Percentiles rank a stretch among this genome's conserved stretches.
Evolutionary conservation across 2,329 filamentous ascomycete genomes (phyloP).

Genomic region (Trichoderma sp.): DNA sequence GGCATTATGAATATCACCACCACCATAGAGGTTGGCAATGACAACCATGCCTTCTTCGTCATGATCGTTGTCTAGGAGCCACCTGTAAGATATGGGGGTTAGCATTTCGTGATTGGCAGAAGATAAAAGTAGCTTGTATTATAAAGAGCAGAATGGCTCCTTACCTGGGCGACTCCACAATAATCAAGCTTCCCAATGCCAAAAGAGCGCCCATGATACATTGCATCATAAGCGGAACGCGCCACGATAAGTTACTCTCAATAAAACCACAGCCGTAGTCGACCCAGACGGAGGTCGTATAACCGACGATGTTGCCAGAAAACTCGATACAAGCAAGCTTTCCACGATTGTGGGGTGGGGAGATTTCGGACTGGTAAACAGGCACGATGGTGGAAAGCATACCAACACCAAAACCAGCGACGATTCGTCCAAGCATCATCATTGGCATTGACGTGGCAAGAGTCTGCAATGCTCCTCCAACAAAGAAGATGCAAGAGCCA

Average conservation of each 20-base stretch:
- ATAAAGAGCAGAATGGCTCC: constrained; percentile 20
- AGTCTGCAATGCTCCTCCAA: constrained; percentile 82
- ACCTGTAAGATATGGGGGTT: constrained; percentile 51
- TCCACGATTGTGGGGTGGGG: constrained; percentile 91
- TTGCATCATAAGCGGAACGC: constrained; percentile 85
- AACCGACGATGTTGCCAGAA: constrained; percentile 93
- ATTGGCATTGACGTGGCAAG: constrained; percentile 80
- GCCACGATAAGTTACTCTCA: constrained; percentile 81
- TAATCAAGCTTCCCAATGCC: constrained; percentile 81
- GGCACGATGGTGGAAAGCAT: constrained; percentile 89
- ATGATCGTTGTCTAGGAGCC: constrained; percentile 95
- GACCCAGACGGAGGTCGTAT: constrained; percentile 96
- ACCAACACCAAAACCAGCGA: constrained; percentile 83
- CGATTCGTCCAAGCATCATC: constrained; percentile 82
- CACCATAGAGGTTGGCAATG: constrained; percentile 95
- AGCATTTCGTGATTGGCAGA: neutral
- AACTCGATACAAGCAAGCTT: constrained; percentile 98
- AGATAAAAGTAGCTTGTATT: neutral
- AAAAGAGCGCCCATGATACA: constrained; percentile 90
- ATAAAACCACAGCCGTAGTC: constrained; percentile 97
- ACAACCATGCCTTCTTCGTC: constrained; percentile 98
- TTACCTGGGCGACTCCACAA: constrained; percentile 93
- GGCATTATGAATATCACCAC: constrained; percentile 88
- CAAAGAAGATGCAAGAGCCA: constrained; percentile 82
- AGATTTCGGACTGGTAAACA: constrained; percentile 93